Evolutionary conservation across 73 alveolate species (phyloP).

Genomic region (Loxodes magnus): DNA sequence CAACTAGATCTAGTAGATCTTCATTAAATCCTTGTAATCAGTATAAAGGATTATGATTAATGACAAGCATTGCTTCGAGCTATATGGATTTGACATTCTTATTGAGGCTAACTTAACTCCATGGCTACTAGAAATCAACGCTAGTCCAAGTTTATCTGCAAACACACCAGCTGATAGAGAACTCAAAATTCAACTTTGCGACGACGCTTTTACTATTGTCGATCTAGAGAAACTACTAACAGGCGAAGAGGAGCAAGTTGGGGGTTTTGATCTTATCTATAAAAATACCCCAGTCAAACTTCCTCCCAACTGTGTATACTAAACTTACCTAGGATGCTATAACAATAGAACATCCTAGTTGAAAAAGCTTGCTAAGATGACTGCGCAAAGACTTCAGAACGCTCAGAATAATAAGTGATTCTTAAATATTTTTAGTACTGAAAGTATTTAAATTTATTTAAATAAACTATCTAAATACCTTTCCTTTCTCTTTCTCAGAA

Average conservation of each 20-base stretch:
- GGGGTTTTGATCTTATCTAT: slow-evolving; percentile 99
- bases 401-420: no score
- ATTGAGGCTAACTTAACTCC: slow-evolving; percentile 97
- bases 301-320: slow-evolving; percentile 76
- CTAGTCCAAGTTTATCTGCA: slow-evolving; percentile 98
- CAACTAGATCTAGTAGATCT: slow-evolving; percentile 71
- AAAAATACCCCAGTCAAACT: slow-evolving; percentile 74
- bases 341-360: slow-evolving; percentile 87
- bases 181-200: slow-evolving; percentile 89
- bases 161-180: slow-evolving; percentile 95
- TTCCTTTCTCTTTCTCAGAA: no score
- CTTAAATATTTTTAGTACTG: no score
- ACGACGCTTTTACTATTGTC: slow-evolving; percentile 88
- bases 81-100: slow-evolving; percentile 97
- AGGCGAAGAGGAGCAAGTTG: slow-evolving; percentile 98
- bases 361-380: slow-evolving; percentile 88
- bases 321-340: slow-evolving; percentile 84
- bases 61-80: slow-evolving; percentile 99
- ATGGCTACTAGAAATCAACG: slow-evolving; percentile 90
- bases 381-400: slow-evolving; percentile 94
- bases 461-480: no score
- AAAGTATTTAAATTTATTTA: no score
- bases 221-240: slow-evolving; percentile 89
- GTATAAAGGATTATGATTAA: slow-evolving; percentile 91
- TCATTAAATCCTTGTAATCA: slow-evolving; percentile 73